Conservation (phyloP, 306 rosid species). For the Pyrus pyrifolia region DNA sequence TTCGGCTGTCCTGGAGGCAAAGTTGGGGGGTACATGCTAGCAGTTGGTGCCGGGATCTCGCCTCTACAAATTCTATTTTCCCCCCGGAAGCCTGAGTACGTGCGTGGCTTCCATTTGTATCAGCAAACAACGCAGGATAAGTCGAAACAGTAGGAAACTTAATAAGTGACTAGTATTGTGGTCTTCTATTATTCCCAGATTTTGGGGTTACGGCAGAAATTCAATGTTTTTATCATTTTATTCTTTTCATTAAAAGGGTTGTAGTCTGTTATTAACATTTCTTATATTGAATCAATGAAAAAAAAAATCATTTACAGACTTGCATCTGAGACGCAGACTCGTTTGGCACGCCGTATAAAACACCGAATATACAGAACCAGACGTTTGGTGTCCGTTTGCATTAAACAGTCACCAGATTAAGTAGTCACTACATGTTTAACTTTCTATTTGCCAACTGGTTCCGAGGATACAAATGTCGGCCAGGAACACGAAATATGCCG, state of each 20-base stretch:
- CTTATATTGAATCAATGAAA: constrained; percentile 50
- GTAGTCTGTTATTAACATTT: constrained; percentile 46
- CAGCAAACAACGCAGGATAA: constrained; percentile 51
- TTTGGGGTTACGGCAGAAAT: constrained; percentile 39
- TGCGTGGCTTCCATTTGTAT: constrained; percentile 46
- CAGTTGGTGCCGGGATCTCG: constrained; percentile 36
- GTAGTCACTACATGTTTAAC: too few species aligned
- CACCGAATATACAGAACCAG: too few species aligned
- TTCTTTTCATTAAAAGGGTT: constrained; percentile 55
- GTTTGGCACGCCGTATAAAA: too few species aligned
- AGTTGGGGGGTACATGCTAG: constrained; percentile 22
- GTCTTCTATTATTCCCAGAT: constrained; percentile 36
- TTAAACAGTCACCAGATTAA: too few species aligned
- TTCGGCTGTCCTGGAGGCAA: constrained; percentile 31
- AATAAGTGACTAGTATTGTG: constrained; percentile 43
- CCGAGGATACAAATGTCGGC: too few species aligned
- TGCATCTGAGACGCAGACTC: background rate
- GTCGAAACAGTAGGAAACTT: constrained; percentile 42
- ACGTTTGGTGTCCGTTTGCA: too few species aligned
- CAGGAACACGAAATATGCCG: too few species aligned
- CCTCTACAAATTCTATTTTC: constrained; percentile 25
- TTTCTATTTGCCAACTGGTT: too few species aligned
- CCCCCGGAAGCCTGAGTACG: constrained; percentile 33
- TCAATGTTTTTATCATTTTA: constrained; percentile 23
- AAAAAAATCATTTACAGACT: constrained; percentile 15